Evolutionary conservation across 768 basidiomycete genomes (phyloP).

Genomic region (Lentinula raphanica): DNA sequence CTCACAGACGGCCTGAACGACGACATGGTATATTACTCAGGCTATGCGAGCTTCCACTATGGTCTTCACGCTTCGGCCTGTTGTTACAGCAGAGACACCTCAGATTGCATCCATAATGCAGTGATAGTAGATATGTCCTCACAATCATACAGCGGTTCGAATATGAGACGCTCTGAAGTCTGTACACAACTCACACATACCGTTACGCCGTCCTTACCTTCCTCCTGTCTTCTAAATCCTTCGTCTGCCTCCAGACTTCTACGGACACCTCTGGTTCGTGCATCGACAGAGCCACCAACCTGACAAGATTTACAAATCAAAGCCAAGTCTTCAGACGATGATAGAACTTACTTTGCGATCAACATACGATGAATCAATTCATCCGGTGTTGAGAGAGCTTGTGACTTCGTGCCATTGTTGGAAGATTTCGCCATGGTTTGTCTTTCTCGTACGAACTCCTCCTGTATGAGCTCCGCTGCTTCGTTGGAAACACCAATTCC

Average conservation of each 20-base stretch:
- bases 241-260: conserved; percentile 60
- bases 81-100: too few species aligned
- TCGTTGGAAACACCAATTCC: conserved; percentile 20
- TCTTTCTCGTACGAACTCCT: conserved; percentile 59
- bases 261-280: conserved; percentile 51
- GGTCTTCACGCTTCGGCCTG: too few species aligned
- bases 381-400: conserved; percentile 37
- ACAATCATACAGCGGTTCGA: too few species aligned
- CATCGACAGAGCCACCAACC: conserved; percentile 58
- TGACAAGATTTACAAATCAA: conserved; percentile 19
- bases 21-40: too few species aligned
- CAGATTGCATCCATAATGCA: too few species aligned
- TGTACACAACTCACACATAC: too few species aligned
- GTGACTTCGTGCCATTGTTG: conserved; percentile 32
- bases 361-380: conserved; percentile 66
- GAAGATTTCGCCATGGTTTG: conserved; percentile 10
- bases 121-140: too few species aligned
- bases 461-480: conserved; percentile 71
- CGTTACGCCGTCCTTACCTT: conserved; percentile 20
- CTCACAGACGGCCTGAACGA: too few species aligned
- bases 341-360: conserved; percentile 52
- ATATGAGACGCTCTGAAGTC: too few species aligned
- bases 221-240: conserved; percentile 49
- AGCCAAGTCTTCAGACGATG: background rate
- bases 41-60: too few species aligned